Percentiles rank a stretch among this genome's conserved stretches.
Conservation (phyloP, 2,329 filamentous ascomycete species). For the Cladosporium halotolerans region DNA sequence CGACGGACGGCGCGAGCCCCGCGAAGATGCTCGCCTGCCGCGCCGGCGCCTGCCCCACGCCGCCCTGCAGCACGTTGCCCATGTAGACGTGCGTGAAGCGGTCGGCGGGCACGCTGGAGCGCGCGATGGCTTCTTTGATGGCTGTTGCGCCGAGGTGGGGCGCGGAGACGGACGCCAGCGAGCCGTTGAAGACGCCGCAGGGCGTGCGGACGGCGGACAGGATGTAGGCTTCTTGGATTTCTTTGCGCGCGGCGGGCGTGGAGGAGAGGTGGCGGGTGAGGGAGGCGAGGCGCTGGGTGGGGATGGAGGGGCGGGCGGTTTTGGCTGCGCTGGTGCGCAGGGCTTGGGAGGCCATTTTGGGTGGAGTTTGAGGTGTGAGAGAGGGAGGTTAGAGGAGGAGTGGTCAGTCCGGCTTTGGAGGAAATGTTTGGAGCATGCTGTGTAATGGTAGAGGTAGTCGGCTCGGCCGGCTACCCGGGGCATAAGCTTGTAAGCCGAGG, state of each 20-base stretch:
- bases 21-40: constrained; percentile 87
- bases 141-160: constrained; percentile 84
- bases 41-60: constrained; percentile 82
- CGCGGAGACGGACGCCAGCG: constrained; percentile 74
- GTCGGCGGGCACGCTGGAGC: constrained; percentile 72
- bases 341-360: constrained; percentile 5
- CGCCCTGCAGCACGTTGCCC: constrained; percentile 86
- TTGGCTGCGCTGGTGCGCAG: constrained; percentile 2
- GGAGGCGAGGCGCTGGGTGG: constrained; percentile 2
- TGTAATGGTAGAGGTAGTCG: too few species aligned
- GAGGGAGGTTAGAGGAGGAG: not conserved
- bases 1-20: constrained; percentile 71
- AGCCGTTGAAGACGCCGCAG: constrained; percentile 93
- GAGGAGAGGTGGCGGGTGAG: constrained; percentile 41
- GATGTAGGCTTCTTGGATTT: constrained; percentile 90
- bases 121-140: constrained; percentile 84
- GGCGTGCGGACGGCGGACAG: constrained; percentile 84
- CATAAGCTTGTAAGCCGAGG: too few species aligned
- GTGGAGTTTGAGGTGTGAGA: not conserved
- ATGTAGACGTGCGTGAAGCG: constrained; percentile 93
- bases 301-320: constrained; percentile 3
- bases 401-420: not conserved
- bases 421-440: too few species aligned
- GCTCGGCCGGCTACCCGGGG: too few species aligned
- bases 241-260: constrained; percentile 46